phyloP scores from a whole-genome alignment of 495 filamentous ascomycete species.

The Trichoderma gamsii region DNA sequence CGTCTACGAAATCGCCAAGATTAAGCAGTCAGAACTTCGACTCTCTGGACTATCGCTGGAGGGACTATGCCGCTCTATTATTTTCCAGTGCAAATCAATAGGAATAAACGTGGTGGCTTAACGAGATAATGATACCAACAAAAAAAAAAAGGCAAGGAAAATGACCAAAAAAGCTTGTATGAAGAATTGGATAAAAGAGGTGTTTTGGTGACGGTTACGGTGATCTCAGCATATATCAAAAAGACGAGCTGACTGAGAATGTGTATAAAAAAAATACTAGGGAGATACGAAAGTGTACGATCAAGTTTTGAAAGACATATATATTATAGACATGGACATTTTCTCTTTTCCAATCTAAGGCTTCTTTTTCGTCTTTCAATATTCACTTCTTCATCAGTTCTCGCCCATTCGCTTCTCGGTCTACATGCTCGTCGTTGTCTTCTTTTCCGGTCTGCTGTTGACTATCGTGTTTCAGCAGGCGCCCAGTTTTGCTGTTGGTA shows the following conservation, averaged over 20 bases:
- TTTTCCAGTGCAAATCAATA: slow-evolving; percentile 81
- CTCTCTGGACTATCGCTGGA: slow-evolving; percentile 74
- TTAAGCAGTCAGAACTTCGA: slow-evolving; percentile 81
- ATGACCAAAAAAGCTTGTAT: not conserved
- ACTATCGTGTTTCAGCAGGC: too few relatives aligned
- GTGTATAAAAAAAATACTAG: not conserved
- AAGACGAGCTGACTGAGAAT: not conserved
- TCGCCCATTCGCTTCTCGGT: not conserved
- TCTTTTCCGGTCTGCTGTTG: too few relatives aligned
- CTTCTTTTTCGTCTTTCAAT: not conserved
- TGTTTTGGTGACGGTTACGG: not conserved
- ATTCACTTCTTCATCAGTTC: not conserved
- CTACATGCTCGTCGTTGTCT: not conserved
- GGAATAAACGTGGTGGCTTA: slow-evolving; percentile 76
- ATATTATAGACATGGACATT: slow-evolving; percentile 1
- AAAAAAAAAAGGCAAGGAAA: not conserved
- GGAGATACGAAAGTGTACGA: not conserved
- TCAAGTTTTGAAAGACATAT: not conserved
- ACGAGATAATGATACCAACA: slow-evolving; percentile 31
- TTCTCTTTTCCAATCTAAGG: not conserved
- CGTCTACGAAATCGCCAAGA: slow-evolving; percentile 94
- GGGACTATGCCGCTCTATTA: slow-evolving; percentile 77
- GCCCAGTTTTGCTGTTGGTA: not conserved
- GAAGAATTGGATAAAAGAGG: not conserved
- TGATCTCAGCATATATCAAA: not conserved